Evolutionary conservation across 2,329 filamentous ascomycete genomes (phyloP).

Genomic region (Fusarium falciforme): DNA sequence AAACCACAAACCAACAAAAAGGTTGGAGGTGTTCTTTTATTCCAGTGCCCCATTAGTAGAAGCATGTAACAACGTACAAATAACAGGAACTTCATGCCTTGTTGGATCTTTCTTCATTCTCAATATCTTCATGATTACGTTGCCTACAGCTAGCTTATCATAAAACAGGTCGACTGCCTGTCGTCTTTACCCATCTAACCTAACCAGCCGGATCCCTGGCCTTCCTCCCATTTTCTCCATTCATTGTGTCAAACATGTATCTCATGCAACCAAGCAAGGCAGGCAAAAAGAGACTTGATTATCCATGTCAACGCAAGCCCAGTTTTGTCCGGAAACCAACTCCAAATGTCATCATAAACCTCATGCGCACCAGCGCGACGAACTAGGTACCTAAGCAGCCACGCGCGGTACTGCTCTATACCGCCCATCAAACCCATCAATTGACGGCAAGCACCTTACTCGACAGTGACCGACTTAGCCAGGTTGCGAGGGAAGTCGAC

Average conservation of each 20-base stretch:
- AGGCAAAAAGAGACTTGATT: constrained; percentile 38
- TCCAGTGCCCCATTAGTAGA: not conserved
- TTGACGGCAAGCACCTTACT: constrained; percentile 68
- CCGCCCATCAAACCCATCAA: constrained; percentile 31
- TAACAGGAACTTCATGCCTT: not conserved
- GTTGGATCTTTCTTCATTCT: not conserved
- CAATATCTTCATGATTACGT: constrained; percentile 37
- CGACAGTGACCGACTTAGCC: constrained; percentile 98
- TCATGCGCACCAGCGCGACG: constrained; percentile 33
- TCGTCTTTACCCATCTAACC: constrained; percentile 39
- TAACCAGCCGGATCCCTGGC: constrained; percentile 40
- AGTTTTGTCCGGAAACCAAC: constrained; percentile 45
- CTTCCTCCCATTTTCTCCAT: constrained; percentile 32
- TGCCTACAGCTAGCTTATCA: constrained; percentile 35
- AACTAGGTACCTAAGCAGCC: constrained; percentile 20
- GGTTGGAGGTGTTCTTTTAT: not conserved
- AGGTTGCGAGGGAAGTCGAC: constrained; percentile 99
- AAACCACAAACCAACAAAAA: not conserved
- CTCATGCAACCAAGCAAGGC: constrained; percentile 37
- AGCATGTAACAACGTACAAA: too few species aligned
- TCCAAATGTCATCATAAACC: constrained; percentile 44
- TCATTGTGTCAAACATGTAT: constrained; percentile 35
- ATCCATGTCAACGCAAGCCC: constrained; percentile 36
- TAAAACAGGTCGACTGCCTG: constrained; percentile 27
- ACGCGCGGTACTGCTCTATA: constrained; percentile 34